Conservation (phyloP, 1,284 basidiomycete genomes). For the Sporisorium graminicola region DNA sequence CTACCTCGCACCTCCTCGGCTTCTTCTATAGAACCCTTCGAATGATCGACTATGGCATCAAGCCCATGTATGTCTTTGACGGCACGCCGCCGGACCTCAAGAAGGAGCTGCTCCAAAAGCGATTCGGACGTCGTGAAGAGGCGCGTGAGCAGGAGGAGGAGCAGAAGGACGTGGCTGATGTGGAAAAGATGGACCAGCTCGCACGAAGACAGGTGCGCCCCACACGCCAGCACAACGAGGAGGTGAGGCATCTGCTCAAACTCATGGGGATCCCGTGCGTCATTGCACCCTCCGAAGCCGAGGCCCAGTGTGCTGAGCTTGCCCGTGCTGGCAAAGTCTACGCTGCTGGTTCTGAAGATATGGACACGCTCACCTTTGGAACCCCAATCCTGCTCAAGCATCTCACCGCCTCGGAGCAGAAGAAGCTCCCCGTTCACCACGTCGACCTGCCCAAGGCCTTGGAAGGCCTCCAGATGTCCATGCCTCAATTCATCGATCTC, state of each 20-base stretch:
- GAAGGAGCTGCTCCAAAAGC: slow-evolving; percentile 93
- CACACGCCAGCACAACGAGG: slow-evolving; percentile 95
- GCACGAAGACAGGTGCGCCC: slow-evolving; percentile 92
- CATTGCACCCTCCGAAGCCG: slow-evolving; percentile 89
- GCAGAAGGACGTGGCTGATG: slow-evolving; percentile 84
- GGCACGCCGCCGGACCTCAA: slow-evolving; percentile 98
- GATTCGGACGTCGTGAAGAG: slow-evolving; percentile 89
- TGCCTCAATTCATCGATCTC: slow-evolving; percentile 95
- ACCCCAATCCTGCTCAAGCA: slow-evolving; percentile 92
- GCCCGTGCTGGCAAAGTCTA: slow-evolving; percentile 95
- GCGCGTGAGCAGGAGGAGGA: slow-evolving; percentile 95
- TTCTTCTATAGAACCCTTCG: slow-evolving; percentile 88
- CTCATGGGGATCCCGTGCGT: slow-evolving; percentile 98
- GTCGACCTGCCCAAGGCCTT: slow-evolving; percentile 86
- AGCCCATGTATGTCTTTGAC: slow-evolving; percentile 98
- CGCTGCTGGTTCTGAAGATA: slow-evolving; percentile 97
- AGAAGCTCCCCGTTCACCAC: slow-evolving; percentile 96
- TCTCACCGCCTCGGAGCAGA: slow-evolving; percentile 97
- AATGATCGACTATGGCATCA: slow-evolving; percentile 99
- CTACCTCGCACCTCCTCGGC: slow-evolving; percentile 91
- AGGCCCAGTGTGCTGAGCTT: slow-evolving; percentile 97
- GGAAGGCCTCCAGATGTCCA: slow-evolving; percentile 88
- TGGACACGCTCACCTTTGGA: slow-evolving; percentile 98
- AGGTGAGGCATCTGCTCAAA: slow-evolving; percentile 85
- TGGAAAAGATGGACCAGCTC: slow-evolving; percentile 91